Conservation (phyloP, 2,329 filamentous ascomycete genomes). For the Fusarium praegraminearum region DNA sequence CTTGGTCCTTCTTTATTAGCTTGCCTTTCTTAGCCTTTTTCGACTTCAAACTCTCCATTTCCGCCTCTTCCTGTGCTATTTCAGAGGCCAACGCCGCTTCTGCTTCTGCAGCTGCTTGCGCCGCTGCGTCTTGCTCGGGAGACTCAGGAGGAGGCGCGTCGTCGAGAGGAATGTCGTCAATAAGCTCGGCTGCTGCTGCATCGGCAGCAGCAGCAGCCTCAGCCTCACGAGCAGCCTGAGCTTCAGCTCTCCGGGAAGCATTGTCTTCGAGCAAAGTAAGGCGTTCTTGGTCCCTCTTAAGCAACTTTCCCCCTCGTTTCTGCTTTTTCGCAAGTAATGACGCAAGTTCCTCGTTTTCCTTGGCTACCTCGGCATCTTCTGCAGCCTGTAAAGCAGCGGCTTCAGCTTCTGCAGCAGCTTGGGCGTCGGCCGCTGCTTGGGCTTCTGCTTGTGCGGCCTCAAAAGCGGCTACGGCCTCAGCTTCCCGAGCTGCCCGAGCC, state of each 20-base stretch:
- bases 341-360: constrained; percentile 41
- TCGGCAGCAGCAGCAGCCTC: constrained; percentile 21
- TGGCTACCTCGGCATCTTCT: constrained; percentile 50
- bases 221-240: constrained; percentile 32
- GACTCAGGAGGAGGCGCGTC: constrained; percentile 32
- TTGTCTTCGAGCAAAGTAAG: constrained; percentile 38
- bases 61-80: constrained; percentile 44
- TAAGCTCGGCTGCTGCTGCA: constrained; percentile 3
- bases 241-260: constrained; percentile 33
- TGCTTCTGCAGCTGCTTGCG: constrained; percentile 31
- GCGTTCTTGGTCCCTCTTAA: constrained; percentile 42
- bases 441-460: constrained; percentile 38
- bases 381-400: constrained; percentile 38
- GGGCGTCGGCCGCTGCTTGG: constrained; percentile 33
- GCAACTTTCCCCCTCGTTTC: constrained; percentile 39
- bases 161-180: constrained; percentile 15
- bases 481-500: constrained; percentile 41
- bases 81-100: constrained; percentile 31
- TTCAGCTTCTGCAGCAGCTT: constrained; percentile 36
- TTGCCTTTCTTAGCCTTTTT: constrained; percentile 54
- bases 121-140: constrained; percentile 18
- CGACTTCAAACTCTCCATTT: constrained; percentile 35
- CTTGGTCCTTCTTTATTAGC: constrained; percentile 39
- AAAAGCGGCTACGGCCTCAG: constrained; percentile 24
- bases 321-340: constrained; percentile 36